Percentiles rank a stretch among this genome's conserved stretches.
phyloP scores from a whole-genome alignment of 352 stramenopile genomes.

The Salisapilia sapeloensis region DNA sequence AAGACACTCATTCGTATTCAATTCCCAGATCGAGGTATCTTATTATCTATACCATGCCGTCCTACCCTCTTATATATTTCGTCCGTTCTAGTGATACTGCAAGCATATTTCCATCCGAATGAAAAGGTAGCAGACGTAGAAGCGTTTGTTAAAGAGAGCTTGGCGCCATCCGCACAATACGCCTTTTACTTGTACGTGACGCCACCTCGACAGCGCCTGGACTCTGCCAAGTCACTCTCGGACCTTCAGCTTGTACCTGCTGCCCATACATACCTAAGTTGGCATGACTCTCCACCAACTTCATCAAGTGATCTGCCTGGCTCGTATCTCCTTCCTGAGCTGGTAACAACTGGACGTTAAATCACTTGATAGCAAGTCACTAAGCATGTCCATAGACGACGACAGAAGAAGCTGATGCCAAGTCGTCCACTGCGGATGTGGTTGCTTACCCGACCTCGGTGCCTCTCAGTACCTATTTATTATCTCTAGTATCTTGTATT shows the following conservation, averaged over 20 bases:
- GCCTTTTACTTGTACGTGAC: conserved; percentile 70
- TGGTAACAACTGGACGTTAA: no score
- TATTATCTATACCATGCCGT: neutral
- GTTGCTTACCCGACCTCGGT: no score
- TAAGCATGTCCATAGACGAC: no score
- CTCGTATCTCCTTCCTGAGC: conserved; percentile 38
- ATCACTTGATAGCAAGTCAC: no score
- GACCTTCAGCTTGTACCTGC: conserved; percentile 65
- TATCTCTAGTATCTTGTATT: no score
- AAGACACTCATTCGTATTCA: conserved; percentile 60
- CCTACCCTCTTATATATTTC: no score
- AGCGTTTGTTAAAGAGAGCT: conserved; percentile 30
- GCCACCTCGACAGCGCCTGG: conserved; percentile 50
- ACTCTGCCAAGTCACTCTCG: conserved; percentile 25
- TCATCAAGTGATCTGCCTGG: conserved; percentile 7
- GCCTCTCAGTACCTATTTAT: no score
- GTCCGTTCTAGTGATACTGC: conserved; percentile 29
- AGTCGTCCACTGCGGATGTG: no score
- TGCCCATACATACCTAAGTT: conserved; percentile 60
- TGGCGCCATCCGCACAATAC: conserved; percentile 10
- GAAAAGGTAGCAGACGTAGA: conserved; percentile 63
- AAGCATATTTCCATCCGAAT: conserved; percentile 70
- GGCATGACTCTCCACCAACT: conserved; percentile 15
- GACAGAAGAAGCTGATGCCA: no score
- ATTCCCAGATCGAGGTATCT: conserved; percentile 62